Evolutionary conservation across 2,329 filamentous ascomycete genomes (phyloP).

Genomic region (Aspergillus brunneoviolaceus): DNA sequence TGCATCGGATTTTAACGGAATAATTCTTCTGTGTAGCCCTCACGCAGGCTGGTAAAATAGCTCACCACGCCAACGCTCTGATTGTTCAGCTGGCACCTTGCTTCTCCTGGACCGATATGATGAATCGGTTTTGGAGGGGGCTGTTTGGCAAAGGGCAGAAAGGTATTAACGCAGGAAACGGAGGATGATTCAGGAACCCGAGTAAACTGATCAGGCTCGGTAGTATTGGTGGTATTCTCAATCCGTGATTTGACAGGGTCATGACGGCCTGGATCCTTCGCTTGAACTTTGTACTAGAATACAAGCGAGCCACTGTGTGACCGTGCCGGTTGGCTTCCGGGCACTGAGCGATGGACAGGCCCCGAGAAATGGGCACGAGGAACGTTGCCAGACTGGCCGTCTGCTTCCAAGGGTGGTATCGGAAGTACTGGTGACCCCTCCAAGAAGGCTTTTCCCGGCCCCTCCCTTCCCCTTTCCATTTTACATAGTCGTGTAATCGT

Average conservation of each 20-base stretch:
- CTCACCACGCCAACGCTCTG: not conserved
- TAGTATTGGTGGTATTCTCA: not conserved
- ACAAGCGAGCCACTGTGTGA: not conserved
- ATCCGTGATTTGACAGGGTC: not conserved
- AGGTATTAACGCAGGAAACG: not conserved
- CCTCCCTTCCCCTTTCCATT: constrained; percentile 20
- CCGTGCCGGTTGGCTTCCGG: not conserved
- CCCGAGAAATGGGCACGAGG: not conserved
- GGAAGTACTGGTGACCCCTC: constrained; percentile 21
- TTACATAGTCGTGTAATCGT: constrained; percentile 17
- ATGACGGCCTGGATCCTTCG: constrained; percentile 2
- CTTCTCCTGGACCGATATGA: not conserved
- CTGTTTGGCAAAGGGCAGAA: not conserved
- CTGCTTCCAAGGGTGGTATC: constrained; percentile 10
- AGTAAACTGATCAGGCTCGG: constrained; percentile 4
- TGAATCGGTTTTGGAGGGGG: not conserved
- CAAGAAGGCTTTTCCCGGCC: constrained; percentile 18
- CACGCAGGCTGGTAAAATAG: not conserved
- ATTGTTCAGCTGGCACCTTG: not conserved
- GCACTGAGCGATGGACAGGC: not conserved
- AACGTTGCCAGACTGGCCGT: constrained; percentile 6
- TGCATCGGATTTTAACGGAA: not conserved
- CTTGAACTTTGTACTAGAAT: not conserved
- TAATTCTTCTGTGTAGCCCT: not conserved
- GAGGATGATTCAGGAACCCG: not conserved